Percentiles rank a stretch among this genome's conserved stretches.
Evolutionary conservation across 345 rosid genomes (phyloP).

Genomic region (Salix viminalis): DNA sequence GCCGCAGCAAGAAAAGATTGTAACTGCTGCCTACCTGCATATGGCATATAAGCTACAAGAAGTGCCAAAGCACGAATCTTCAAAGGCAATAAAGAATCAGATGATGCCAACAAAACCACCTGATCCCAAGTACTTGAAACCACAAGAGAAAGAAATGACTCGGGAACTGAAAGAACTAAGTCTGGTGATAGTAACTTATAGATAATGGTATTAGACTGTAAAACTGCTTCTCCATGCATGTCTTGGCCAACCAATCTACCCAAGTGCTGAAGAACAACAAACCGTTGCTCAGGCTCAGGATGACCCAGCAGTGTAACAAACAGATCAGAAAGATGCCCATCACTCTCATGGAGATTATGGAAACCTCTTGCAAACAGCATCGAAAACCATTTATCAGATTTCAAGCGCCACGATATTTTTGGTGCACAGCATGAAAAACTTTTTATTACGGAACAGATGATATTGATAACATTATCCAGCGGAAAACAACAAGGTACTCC

Average conservation of each 20-base stretch:
- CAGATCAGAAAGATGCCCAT: constrained; percentile 50
- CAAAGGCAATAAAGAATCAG: constrained; percentile 50
- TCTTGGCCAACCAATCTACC: constrained; percentile 62
- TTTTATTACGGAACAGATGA: constrained; percentile 47
- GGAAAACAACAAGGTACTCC: constrained; percentile 45
- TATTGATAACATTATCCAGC: constrained; percentile 35
- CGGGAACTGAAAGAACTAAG: constrained; percentile 33
- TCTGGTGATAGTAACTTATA: constrained; percentile 34
- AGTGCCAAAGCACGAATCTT: constrained; percentile 61
- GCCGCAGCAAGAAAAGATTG: constrained; percentile 64
- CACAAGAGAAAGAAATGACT: constrained; percentile 44
- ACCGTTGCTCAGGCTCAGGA: constrained; percentile 79
- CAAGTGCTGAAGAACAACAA: constrained; percentile 59
- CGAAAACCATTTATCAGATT: constrained; percentile 67
- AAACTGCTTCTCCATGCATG: constrained; percentile 28
- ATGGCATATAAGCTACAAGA: constrained; percentile 59
- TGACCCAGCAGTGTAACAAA: constrained; percentile 53
- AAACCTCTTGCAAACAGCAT: constrained; percentile 40
- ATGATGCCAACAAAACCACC: constrained; percentile 59
- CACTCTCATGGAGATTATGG: constrained; percentile 42
- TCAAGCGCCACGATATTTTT: constrained; percentile 14
- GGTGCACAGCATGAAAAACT: constrained; percentile 56
- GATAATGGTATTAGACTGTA: constrained; percentile 27
- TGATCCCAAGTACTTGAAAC: constrained; percentile 70
- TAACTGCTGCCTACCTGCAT: constrained; percentile 45